phyloP scores from a whole-genome alignment of 495 filamentous ascomycete genomes.

The Ramalina intermedia region DNA sequence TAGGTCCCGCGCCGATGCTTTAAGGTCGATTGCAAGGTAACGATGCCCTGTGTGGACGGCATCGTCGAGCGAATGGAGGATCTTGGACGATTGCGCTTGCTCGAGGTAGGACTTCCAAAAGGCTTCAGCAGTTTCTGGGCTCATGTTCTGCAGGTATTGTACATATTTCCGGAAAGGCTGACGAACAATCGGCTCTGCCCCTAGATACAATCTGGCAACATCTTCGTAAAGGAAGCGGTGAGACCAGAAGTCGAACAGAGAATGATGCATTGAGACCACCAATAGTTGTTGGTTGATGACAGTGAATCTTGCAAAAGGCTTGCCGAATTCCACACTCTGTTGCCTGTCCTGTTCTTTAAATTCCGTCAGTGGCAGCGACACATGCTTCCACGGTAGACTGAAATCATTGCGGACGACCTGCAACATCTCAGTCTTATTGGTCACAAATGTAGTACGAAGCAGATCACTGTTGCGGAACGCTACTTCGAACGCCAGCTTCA shows the following conservation, averaged over 20 bases:
- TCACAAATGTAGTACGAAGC: slow-evolving; percentile 1
- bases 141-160: background rate
- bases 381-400: background rate
- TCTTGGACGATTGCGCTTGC: background rate
- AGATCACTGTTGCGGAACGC: background rate
- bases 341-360: background rate
- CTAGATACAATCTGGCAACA: slow-evolving; percentile 3
- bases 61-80: background rate
- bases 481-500: slow-evolving; percentile 2
- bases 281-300: background rate
- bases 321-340: background rate
- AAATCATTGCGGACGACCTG: slow-evolving; percentile 2
- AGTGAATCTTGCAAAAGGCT: background rate
- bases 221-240: slow-evolving; percentile 12
- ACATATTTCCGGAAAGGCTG: background rate
- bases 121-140: background rate
- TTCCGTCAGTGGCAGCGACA: background rate
- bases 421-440: background rate
- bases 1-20: background rate
- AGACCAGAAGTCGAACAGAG: slow-evolving; percentile 9
- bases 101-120: background rate
- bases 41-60: background rate
- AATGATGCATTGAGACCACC: slow-evolving; percentile 12
- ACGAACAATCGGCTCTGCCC: background rate
- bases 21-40: background rate